Percentiles rank a stretch among this genome's conserved stretches.
phyloP scores from a whole-genome alignment of 208 protist species.

The Wallacemonas collosoma region DNA sequence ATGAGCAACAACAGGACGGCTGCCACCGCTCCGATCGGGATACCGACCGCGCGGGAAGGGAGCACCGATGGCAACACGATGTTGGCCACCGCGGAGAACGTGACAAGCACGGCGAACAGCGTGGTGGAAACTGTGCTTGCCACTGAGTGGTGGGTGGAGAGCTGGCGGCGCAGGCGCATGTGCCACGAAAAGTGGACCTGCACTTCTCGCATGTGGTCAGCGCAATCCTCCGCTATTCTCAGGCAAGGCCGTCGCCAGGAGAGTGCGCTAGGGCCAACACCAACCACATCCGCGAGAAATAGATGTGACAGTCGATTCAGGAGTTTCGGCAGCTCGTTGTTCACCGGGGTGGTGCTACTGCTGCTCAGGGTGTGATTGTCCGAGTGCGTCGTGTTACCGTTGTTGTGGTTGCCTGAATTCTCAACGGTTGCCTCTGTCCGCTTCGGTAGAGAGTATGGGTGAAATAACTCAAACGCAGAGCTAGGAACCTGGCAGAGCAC shows the following conservation, averaged over 20 bases:
- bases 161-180: slow-evolving; percentile 46
- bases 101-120: slow-evolving; percentile 47
- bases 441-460: slow-evolving; percentile 7
- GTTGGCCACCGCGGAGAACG: slow-evolving; percentile 49
- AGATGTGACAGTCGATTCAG: slow-evolving; percentile 63
- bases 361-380: slow-evolving; percentile 13
- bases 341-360: slow-evolving; percentile 20
- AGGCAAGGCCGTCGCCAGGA: slow-evolving; percentile 72
- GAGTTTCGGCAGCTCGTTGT: slow-evolving; percentile 71
- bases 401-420: slow-evolving; percentile 10
- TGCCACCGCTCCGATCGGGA: slow-evolving; percentile 49
- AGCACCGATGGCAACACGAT: slow-evolving; percentile 52
- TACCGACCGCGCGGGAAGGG: slow-evolving; percentile 37
- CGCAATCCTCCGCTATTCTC: slow-evolving; percentile 73
- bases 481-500: slow-evolving; percentile 46
- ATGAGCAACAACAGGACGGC: slow-evolving; percentile 47
- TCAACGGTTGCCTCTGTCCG: background rate
- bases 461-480: slow-evolving; percentile 41
- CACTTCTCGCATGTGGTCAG: slow-evolving; percentile 57
- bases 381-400: slow-evolving; percentile 15
- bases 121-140: slow-evolving; percentile 46
- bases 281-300: slow-evolving; percentile 76
- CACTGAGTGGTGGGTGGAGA: slow-evolving; percentile 47
- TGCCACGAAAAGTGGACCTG: slow-evolving; percentile 60
- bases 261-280: slow-evolving; percentile 65